Evolutionary conservation across 2,329 filamentous ascomycete species (phyloP), one percentile per base, ranked within the genome.

Genomic region (Botrytis fabae): DNA sequence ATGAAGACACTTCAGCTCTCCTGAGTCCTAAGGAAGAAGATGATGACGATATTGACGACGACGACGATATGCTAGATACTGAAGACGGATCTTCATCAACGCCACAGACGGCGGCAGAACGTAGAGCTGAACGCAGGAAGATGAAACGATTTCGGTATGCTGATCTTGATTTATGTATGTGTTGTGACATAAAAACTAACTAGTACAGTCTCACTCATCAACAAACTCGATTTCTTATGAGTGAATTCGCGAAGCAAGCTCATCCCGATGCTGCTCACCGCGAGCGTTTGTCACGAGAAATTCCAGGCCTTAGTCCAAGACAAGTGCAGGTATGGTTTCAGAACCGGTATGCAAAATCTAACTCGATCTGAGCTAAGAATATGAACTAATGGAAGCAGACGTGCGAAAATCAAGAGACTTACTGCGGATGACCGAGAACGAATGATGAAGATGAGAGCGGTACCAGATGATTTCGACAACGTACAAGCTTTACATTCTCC

Each of bases 311-410:
- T 66, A 97, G 93, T 79, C 93, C 95, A 54, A 90, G 95, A 75
- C 95, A 98, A 81, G 95, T 98, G 38, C 95, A 98, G 82, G 95
- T 98, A 68, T 98, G 95, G 95, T 98, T 98, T 83, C 95, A 98
- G 83, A 98, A 98, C 83, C 90, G 95, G 95, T 97, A 87, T 78
- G 87, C 80, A 70, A 75, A 64, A n/a, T 35, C 64, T 28, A 71
- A 73, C 32, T 35, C 61, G 38, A 18, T 61, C 10, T 18, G 42
- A 32, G 14, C 12, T 18, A 22, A 59, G n/a, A 28, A 44, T 35
- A 61, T 35, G 25, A 28, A 42, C 42, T 72, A 40, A 72, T 16
- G 9, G 46, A 68, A 62, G n/a, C 66, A 92, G 90, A 78, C 87
- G 90, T 76, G 90, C 90, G 62, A 92, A 92, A 81, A 91, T 92